Conservation (phyloP, 2,329 filamentous ascomycete genomes). For the Diaporthe amygdali region DNA sequence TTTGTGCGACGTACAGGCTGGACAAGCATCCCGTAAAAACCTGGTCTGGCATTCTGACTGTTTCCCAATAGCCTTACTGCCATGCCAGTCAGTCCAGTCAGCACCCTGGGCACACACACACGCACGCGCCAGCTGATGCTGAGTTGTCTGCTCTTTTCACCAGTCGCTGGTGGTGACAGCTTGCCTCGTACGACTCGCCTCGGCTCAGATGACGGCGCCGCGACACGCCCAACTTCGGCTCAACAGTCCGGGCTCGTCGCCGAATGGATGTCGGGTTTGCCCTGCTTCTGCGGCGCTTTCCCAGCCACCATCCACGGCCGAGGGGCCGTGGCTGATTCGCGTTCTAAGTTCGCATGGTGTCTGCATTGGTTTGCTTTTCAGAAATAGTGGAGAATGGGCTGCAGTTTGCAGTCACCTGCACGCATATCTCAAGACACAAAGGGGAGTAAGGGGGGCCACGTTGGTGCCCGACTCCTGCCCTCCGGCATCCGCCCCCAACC, state of each 20-base stretch:
- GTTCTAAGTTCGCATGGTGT: background rate
- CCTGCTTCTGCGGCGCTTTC: conserved; percentile 5
- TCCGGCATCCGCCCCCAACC: conserved; percentile 7
- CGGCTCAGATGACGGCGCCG: background rate
- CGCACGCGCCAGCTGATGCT: background rate
- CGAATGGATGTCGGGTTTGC: conserved; percentile 1
- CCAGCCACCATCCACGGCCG: conserved; percentile 6
- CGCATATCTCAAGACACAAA: background rate
- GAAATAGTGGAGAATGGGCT: background rate
- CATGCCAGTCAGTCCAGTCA: background rate
- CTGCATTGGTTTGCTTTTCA: conserved; percentile 1
- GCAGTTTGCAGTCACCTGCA: conserved; percentile 14
- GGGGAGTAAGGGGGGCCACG: background rate
- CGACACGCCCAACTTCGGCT: background rate
- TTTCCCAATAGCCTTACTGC: background rate
- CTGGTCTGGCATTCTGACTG: background rate
- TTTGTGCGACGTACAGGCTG: background rate
- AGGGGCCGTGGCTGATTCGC: background rate
- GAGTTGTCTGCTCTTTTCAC: background rate
- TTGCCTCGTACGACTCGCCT: background rate
- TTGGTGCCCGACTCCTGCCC: conserved; percentile 21
- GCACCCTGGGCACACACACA: background rate
- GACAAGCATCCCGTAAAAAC: background rate
- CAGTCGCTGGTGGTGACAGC: conserved; percentile 5
- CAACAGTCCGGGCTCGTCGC: background rate